phyloP scores from a whole-genome alignment of 805 yeast genomes.

The Pichia eremophila region DNA sequence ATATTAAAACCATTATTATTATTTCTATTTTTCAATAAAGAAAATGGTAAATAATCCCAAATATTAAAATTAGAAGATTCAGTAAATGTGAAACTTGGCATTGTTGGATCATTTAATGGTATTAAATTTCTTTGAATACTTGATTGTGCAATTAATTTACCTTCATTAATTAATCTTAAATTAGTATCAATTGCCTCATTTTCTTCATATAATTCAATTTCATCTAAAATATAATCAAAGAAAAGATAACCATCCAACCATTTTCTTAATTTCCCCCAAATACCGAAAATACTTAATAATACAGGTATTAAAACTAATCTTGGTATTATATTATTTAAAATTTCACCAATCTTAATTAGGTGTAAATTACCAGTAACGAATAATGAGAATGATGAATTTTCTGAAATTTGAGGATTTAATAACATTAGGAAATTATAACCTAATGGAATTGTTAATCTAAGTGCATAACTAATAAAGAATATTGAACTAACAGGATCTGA shows the following conservation, averaged over 20 bases:
- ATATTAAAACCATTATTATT: background rate
- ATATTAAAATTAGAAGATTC: background rate
- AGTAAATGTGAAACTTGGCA: background rate
- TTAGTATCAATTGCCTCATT: background rate
- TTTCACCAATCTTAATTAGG: conserved; percentile 62
- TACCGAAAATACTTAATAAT: conserved; percentile 48
- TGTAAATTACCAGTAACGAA: conserved; percentile 75
- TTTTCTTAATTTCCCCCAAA: conserved; percentile 52
- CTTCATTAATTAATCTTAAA: conserved; percentile 17
- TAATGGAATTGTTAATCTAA: conserved; percentile 74
- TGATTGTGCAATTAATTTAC: conserved; percentile 21
- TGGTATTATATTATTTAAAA: conserved; percentile 68
- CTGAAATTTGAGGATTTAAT: conserved; percentile 27
- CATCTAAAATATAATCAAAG: conserved; percentile 25
- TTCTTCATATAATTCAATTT: conserved; percentile 19
- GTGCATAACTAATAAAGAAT: conserved; percentile 72
- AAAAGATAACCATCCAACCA: conserved; percentile 22
- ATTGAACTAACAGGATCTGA: conserved; percentile 69
- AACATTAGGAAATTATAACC: conserved; percentile 71
- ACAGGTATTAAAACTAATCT: conserved; percentile 67
- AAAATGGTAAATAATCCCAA: background rate
- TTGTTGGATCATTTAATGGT: conserved; percentile 2
- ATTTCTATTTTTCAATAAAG: background rate
- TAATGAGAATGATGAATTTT: conserved; percentile 27
- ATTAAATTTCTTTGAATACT: conserved; percentile 3